A percentile compares a stretch with the other conserved stretches of the same genome.
These are phyloP conservation scores for Westerdykella aurantiaca DNA, from an alignment of 2,329 filamentous ascomycete genomes.

Conservation along the genomic window DNA sequence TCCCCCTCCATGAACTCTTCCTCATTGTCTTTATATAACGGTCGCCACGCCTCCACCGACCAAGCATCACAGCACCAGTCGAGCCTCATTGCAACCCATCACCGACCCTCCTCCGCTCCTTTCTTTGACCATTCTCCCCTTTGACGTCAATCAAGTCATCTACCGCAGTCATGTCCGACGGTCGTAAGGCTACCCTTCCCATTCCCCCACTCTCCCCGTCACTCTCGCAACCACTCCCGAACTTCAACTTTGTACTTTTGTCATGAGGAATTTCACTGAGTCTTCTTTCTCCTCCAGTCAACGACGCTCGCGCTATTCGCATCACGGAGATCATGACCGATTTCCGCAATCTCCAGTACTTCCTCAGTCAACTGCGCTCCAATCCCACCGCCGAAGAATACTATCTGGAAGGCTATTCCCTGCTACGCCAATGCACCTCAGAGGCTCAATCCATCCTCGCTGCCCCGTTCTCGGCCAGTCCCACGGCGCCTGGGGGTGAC, in stretches of 20 bases:
- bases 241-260: slow-evolving; percentile 4
- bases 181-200: slow-evolving; percentile 43
- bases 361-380: slow-evolving; percentile 51
- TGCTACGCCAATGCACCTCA: slow-evolving; percentile 51
- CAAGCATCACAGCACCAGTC: slow-evolving; percentile 17
- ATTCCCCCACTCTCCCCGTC: background rate
- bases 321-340: slow-evolving; percentile 60
- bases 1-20: slow-evolving; percentile 23
- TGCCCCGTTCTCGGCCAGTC: slow-evolving; percentile 46
- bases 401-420: slow-evolving; percentile 53
- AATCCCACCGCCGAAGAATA: slow-evolving; percentile 50
- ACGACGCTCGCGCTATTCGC: slow-evolving; percentile 58
- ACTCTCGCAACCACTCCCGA: background rate
- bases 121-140: slow-evolving; percentile 1
- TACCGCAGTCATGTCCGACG: slow-evolving; percentile 48
- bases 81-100: slow-evolving; percentile 8
- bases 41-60: slow-evolving; percentile 27
- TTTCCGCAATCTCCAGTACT: slow-evolving; percentile 56
- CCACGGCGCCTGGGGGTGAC: slow-evolving; percentile 40
- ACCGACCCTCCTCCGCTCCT: background rate
- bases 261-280: slow-evolving; percentile 1
- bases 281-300: slow-evolving; percentile 43
- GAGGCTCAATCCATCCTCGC: slow-evolving; percentile 52
- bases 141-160: slow-evolving; percentile 2
- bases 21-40: slow-evolving; percentile 31